Base-by-base conservation (phyloP, 306 rosid species). In the Dicorynia guianensis region DNA sequence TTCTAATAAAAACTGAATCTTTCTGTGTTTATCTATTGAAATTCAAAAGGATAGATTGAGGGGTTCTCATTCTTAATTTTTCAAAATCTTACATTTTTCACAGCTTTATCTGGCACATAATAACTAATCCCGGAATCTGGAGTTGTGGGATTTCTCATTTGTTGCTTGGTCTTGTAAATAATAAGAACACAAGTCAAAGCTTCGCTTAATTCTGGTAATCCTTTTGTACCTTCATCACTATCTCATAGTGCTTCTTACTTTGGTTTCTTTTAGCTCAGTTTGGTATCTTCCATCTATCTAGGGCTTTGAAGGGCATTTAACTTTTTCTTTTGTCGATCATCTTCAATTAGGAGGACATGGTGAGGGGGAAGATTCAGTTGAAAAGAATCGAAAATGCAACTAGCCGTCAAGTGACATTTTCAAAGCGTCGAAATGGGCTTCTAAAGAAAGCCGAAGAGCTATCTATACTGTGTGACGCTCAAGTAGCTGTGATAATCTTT, bases 391-490 rank as follows among this genome's bases (percentile, higher is more conserved):
- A 90, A 73, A 79, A 90, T 48, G 75, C 77, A 6, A 74, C 81
- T 3, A 90, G 67, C 70, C 78, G 96, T 46, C 92, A 87, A 72
- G 96, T 87, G 70, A 87, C 93, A 0, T 91, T 91, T 67, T 80
- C 92, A 4, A 89, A 91, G 83, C 83, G 93, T 10, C 34, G 88
- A 80, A 80, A 34, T 20, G 96, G 96, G 56, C 74, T 87, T 43
- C 60, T 90, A 56, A 90, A 88, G 88, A 90, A 90, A 44, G 96
- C 96, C 13, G 59, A 52, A 42, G 96, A 91, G 80, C 88, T 91
- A 49, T 89, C 92, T 0, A 86, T 91, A 25, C 93, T 91, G 0
- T 88, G 93, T 76, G 93, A 90, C 9, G 91, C 89, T 3, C 78
- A 88, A 75, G 78, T 90, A 62, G 90, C 89, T 9, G 87, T 76